These are phyloP conservation scores for Tagetes patula DNA, from an alignment of 129 eudicot species.

Conservation along the genomic window DNA sequence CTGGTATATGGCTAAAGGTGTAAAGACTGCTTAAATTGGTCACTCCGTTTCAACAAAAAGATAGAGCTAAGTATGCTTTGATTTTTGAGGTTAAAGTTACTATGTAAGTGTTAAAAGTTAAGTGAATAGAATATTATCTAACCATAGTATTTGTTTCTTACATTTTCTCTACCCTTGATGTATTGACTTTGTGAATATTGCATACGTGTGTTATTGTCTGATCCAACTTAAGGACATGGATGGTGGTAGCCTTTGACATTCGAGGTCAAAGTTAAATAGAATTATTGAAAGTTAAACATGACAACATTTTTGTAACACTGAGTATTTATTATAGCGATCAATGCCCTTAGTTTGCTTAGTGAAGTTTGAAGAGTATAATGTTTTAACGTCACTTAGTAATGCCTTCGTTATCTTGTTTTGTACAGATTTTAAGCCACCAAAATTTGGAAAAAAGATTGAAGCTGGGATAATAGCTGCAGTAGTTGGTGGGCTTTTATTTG, in stretches of 20 bases:
- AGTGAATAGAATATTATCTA: background rate
- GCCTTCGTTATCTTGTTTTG: conserved; percentile 13
- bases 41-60: background rate
- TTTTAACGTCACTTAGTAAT: background rate
- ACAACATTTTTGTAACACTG: no score
- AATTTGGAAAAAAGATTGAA: conserved; percentile 33
- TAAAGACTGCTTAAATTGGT: background rate
- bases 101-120: background rate
- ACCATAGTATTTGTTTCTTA: background rate
- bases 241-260: background rate
- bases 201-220: background rate
- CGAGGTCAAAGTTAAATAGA: background rate
- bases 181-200: background rate
- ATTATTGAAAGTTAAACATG: no score
- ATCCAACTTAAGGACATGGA: background rate
- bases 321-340: background rate
- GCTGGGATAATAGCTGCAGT: conserved; percentile 33
- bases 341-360: background rate
- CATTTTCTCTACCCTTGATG: background rate
- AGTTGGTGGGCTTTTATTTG: conserved; percentile 38
- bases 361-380: conserved; percentile 16
- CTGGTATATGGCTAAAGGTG: background rate
- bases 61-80: conserved; percentile 20
- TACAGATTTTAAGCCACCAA: conserved; percentile 54
- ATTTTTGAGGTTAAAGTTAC: conserved; percentile 21